These are phyloP conservation scores for Phaseolus lunatus DNA, from an alignment of 306 rosid genomes.

Conservation along the genomic window DNA sequence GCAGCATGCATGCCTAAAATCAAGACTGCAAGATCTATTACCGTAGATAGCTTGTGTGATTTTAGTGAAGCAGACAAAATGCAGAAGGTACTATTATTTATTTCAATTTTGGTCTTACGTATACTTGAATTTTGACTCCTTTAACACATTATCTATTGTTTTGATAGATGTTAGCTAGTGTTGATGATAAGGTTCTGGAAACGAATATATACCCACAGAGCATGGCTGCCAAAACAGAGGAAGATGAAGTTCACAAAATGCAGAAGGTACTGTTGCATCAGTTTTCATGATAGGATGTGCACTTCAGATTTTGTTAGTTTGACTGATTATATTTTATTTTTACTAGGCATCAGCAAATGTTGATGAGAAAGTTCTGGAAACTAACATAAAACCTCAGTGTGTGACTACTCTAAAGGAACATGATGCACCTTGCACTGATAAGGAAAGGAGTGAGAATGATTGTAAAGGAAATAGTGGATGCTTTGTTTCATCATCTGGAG, in stretches of 20 bases:
- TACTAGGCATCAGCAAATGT: conserved; percentile 59
- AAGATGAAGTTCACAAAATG: conserved; percentile 63
- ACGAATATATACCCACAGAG: conserved; percentile 44
- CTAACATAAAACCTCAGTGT: conserved; percentile 44
- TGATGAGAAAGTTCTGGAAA: conserved; percentile 43
- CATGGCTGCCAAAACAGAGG: conserved; percentile 39
- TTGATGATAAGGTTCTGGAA: conserved; percentile 42
- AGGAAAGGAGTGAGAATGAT: neutral
- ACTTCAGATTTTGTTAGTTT: neutral
- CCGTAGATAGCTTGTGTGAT: conserved; percentile 75
- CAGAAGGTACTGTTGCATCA: conserved; percentile 55
- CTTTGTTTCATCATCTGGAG: neutral
- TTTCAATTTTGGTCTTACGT: conserved; percentile 7
- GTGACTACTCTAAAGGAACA: conserved; percentile 44
- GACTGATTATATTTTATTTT: conserved; percentile 36
- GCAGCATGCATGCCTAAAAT: conserved; percentile 96
- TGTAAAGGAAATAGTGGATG: conserved; percentile 32
- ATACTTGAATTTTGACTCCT: neutral
- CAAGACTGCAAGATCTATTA: conserved; percentile 80
- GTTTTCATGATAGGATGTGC: conserved; percentile 2
- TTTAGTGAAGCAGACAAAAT: conserved; percentile 76
- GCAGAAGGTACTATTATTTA: conserved; percentile 56
- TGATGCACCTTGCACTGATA: conserved; percentile 21
- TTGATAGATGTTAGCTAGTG: conserved; percentile 58
- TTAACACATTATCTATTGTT: conserved; percentile 34